These are phyloP conservation scores for Usnea hakonensis DNA, from an alignment of 495 filamentous ascomycete species.

Conservation along the genomic window DNA sequence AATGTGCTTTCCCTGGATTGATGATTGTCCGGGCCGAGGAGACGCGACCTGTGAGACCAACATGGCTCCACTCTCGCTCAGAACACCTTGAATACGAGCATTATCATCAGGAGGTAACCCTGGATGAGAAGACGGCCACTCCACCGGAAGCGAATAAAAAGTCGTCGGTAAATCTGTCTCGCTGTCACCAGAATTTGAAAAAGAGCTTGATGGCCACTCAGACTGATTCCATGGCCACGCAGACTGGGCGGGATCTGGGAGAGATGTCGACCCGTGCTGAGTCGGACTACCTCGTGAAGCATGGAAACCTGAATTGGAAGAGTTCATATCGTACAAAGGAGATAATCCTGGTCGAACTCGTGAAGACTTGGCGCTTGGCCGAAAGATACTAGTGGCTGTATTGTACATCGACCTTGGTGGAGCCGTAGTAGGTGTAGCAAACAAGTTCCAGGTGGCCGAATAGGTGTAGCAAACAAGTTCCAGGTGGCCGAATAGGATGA, in stretches of 20 bases:
- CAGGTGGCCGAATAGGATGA: background rate
- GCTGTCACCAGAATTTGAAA: too few relatives aligned
- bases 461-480: too few relatives aligned
- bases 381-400: background rate
- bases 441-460: too few relatives aligned
- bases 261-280: too few relatives aligned
- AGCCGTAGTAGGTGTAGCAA: too few relatives aligned
- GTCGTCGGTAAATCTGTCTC: background rate
- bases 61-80: background rate
- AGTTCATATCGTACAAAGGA: too few relatives aligned
- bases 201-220: too few relatives aligned
- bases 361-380: background rate
- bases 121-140: background rate
- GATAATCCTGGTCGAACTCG: background rate
- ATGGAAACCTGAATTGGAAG: too few relatives aligned
- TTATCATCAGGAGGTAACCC: background rate
- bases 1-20: background rate
- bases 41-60: background rate
- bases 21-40: background rate
- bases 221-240: too few relatives aligned
- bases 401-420: background rate
- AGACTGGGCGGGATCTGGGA: too few relatives aligned
- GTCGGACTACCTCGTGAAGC: too few relatives aligned
- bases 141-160: background rate
- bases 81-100: background rate